phyloP scores from a whole-genome alignment of 2,329 filamentous ascomycete species.

The Periconia macrospinosa region DNA sequence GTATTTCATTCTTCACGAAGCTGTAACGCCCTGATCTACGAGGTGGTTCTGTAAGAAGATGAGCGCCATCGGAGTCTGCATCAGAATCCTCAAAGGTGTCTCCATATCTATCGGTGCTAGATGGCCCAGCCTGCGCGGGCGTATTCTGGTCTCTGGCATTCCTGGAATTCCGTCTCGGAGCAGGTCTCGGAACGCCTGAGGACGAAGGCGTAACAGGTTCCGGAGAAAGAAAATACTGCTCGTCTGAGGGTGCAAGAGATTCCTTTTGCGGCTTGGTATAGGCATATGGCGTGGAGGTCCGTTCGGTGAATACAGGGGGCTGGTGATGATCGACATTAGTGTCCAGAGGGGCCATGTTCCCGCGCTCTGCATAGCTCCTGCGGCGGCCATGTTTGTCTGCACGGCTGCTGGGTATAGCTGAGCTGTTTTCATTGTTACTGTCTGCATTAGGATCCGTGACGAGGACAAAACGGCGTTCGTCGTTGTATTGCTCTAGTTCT shows the following conservation, averaged over 20 bases:
- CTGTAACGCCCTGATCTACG: constrained; percentile 43
- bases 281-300: constrained; percentile 51
- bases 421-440: constrained; percentile 4
- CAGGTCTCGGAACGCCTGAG: constrained; percentile 28
- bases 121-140: constrained; percentile 16
- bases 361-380: constrained; percentile 38
- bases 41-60: constrained; percentile 26
- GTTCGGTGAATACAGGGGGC: constrained; percentile 43
- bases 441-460: constrained; percentile 42
- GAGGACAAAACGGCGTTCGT: constrained; percentile 68
- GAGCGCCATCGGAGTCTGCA: constrained; percentile 25
- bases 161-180: constrained; percentile 17
- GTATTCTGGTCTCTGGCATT: constrained; percentile 24
- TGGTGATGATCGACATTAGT: constrained; percentile 28
- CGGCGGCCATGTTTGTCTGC: constrained; percentile 20
- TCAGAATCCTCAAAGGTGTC: constrained; percentile 39
- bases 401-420: not conserved
- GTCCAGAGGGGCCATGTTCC: constrained; percentile 36
- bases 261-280: constrained; percentile 44
- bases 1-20: constrained; percentile 41
- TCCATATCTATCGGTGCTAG: constrained; percentile 14
- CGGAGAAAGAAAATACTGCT: constrained; percentile 52
- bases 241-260: constrained; percentile 35
- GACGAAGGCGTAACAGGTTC: constrained; percentile 49
- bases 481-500: constrained; percentile 62